phyloP scores from a whole-genome alignment of 1,284 basidiomycete species.

The Sanghuangporus weigelae region DNA sequence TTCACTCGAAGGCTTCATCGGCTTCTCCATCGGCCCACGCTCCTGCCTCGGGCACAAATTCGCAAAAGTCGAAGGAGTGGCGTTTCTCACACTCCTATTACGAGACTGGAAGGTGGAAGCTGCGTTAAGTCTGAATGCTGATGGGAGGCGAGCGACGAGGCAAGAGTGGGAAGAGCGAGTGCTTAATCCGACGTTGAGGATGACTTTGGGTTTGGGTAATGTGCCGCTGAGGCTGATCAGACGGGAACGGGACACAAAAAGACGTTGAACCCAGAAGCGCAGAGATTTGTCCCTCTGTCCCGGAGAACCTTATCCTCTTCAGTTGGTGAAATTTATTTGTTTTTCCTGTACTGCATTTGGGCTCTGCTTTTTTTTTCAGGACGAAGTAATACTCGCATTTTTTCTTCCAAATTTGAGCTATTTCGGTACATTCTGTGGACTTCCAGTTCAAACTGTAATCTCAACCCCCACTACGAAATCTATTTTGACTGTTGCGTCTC shows the following conservation, averaged over 20 bases:
- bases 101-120: slow-evolving; percentile 17
- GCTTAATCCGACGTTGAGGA: slow-evolving; percentile 2
- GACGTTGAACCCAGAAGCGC: not conserved
- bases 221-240: slow-evolving; percentile 9
- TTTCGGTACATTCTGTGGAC: too few species aligned
- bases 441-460: too few species aligned
- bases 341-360: not conserved
- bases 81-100: slow-evolving; percentile 16
- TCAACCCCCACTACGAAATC: too few species aligned
- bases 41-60: slow-evolving; percentile 21
- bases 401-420: too few species aligned
- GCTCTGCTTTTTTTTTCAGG: too few species aligned
- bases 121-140: not conserved
- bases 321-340: not conserved
- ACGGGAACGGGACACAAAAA: not conserved
- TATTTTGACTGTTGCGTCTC: too few species aligned
- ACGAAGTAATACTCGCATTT: too few species aligned
- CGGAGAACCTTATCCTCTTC: not conserved
- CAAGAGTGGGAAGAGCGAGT: slow-evolving; percentile 13
- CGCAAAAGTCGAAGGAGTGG: slow-evolving; percentile 17
- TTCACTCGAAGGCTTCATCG: slow-evolving; percentile 16
- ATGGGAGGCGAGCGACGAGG: slow-evolving; percentile 8
- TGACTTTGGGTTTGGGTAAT: slow-evolving; percentile 1
- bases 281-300: too few species aligned
- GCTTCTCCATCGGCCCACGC: slow-evolving; percentile 21